Evolutionary conservation across 2,329 filamentous ascomycete species (phyloP), one percentile per base, ranked within the genome.

Genomic region (Aspergillus jensenii): DNA sequence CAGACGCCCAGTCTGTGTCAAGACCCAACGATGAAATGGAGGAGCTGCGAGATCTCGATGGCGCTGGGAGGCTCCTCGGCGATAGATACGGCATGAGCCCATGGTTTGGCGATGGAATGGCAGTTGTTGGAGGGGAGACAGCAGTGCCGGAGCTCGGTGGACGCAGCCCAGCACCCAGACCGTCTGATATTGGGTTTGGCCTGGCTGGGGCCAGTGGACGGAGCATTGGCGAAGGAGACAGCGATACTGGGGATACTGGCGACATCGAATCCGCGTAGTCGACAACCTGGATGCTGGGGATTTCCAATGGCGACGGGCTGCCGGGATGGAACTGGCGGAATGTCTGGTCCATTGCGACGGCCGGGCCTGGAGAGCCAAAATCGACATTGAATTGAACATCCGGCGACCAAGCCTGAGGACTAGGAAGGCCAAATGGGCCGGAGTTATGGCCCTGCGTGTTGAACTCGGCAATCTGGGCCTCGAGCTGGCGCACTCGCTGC

Each of bases 241-340:
- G 17, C 3, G 55, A 55, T 4, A 46, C 44, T 4, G 46, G 55
- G 3, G 55, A 58, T 0, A 48, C 44, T 31, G 52, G 52, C 2
- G 52, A 54, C 15, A 40, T 21, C 4, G 43, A 17, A 31, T 40
- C 40, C 8, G 58, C 59, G 49, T 41, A 62, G 11, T 57, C 55
- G n/a, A 60, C 52, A 4, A 62, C 51, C 17, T 61, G 52, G 23
- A 62, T 62, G 12, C 59, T 55, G 0, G 61, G 58, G 3, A 62
- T 59, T 21, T 58, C 61, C 17, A 56, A 14, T 1, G 49, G 27
- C 9, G 53, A 47, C 31, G 44, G 44, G 25, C 31, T 49, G 19
- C 27, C 48, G 3, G 33, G 27, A 3, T 27, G 23, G 7, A 51
- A 46, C 11, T 50, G 41, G 17, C 52, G 6, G 35, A 39, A 46